Percentiles rank a stretch among this genome's conserved stretches.
phyloP scores from a whole-genome alignment of 805 yeast species.

The Yarrowia sp. region DNA sequence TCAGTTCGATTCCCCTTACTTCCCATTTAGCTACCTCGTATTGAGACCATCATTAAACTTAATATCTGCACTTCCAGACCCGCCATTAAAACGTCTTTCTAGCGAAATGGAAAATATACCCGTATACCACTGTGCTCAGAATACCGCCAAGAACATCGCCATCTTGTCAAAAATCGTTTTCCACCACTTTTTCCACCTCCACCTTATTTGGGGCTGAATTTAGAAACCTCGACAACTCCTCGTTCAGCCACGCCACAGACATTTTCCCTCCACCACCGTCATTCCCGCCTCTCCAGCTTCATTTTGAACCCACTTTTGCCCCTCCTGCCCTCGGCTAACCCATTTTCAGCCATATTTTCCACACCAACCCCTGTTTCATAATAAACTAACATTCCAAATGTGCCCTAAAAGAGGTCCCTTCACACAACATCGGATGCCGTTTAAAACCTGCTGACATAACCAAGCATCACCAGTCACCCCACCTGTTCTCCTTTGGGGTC shows the following conservation, averaged over 20 bases:
- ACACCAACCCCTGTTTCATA: slow-evolving; percentile 8
- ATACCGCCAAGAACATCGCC: background rate
- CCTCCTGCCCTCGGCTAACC: background rate
- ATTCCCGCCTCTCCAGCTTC: background rate
- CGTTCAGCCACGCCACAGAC: background rate
- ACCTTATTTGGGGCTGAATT: background rate
- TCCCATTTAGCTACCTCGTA: background rate
- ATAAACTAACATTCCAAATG: background rate
- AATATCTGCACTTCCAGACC: background rate
- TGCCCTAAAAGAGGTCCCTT: background rate
- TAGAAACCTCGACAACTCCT: background rate
- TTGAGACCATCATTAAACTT: slow-evolving; percentile 1
- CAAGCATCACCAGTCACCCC: no score
- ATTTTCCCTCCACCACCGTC: background rate
- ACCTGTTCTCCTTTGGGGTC: no score
- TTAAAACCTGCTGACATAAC: no score
- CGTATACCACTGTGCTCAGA: background rate
- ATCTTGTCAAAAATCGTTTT: background rate
- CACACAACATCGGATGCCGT: no score
- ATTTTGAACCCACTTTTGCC: background rate
- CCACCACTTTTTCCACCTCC: background rate
- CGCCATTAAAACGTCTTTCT: background rate
- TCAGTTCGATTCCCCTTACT: background rate
- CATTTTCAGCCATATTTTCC: background rate
- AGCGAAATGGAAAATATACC: background rate